These are phyloP conservation scores for Pichia cephalocereana DNA, from an alignment of 805 yeast genomes.

Conservation along the genomic window DNA sequence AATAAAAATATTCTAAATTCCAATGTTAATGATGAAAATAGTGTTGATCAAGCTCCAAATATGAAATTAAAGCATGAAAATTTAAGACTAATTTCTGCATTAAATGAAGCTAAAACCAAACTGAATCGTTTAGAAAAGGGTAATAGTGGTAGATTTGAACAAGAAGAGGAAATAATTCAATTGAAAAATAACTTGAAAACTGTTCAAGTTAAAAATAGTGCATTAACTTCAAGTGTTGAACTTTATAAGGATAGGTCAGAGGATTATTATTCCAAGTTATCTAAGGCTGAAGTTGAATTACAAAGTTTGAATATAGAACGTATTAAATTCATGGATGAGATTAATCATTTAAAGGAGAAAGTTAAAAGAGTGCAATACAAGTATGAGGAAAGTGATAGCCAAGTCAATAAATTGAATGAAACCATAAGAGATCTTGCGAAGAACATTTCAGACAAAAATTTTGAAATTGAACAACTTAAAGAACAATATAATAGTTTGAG, in stretches of 20 bases:
- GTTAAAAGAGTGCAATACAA: constrained; percentile 44
- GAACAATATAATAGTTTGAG: constrained; percentile 40
- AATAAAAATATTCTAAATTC: constrained; percentile 6
- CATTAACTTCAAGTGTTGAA: constrained; percentile 45
- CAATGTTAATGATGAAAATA: constrained; percentile 1
- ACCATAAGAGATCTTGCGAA: constrained; percentile 46
- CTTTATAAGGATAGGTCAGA: constrained; percentile 67
- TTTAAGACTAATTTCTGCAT: constrained; percentile 25
- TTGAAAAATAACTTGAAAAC: constrained; percentile 51
- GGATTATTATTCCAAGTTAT: constrained; percentile 62
- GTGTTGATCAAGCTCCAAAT: not conserved
- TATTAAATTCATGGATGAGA: constrained; percentile 41
- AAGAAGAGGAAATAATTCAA: constrained; percentile 31
- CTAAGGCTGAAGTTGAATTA: constrained; percentile 69
- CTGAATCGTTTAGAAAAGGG: constrained; percentile 22
- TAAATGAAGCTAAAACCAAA: constrained; percentile 28
- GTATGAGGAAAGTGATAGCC: constrained; percentile 41
- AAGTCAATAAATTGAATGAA: constrained; percentile 42
- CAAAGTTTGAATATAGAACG: constrained; percentile 56
- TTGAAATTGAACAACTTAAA: constrained; percentile 42
- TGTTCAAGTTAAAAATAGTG: constrained; percentile 43
- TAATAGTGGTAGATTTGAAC: constrained; percentile 21
- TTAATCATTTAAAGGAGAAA: constrained; percentile 39
- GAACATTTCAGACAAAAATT: constrained; percentile 44
- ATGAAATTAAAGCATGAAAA: constrained; percentile 25